Evolutionary conservation across 2,329 filamentous ascomycete genomes (phyloP).

Genomic region (Stagonosporopsis vannaccii): DNA sequence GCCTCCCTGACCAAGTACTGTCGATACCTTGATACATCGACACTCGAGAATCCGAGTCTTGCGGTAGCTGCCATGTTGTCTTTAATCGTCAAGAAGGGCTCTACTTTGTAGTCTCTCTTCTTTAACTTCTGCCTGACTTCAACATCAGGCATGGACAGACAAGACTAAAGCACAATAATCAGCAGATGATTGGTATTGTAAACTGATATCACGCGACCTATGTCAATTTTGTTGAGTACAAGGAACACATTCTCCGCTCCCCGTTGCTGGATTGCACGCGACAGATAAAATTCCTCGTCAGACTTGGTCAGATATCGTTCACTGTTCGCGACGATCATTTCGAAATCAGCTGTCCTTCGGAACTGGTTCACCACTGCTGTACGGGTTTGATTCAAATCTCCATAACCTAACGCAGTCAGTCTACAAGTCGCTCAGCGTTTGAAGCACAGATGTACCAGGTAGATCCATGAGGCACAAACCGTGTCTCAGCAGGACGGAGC

Average conservation of each 20-base stretch:
- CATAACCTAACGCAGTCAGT: slow-evolving; percentile 18
- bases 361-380: slow-evolving; percentile 16
- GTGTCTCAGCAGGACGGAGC: slow-evolving; percentile 13
- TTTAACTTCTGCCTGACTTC: not conserved
- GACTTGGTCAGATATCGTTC: slow-evolving; percentile 5
- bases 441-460: slow-evolving; percentile 7
- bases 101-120: not conserved
- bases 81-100: not conserved
- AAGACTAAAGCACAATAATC: not conserved
- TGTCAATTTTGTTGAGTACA: slow-evolving; percentile 23
- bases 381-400: slow-evolving; percentile 24
- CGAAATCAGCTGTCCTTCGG: slow-evolving; percentile 17
- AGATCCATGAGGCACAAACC: slow-evolving; percentile 18
- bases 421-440: not conserved
- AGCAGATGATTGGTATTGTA: not conserved
- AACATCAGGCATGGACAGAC: not conserved
- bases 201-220: not conserved
- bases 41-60: too few species aligned
- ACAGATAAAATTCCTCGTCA: not conserved
- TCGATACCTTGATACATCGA: too few species aligned
- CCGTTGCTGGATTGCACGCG: not conserved
- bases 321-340: slow-evolving; percentile 15
- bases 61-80: too few species aligned
- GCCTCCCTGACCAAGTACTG: not conserved
- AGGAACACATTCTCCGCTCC: slow-evolving; percentile 16